Evolutionary conservation across 139 green algal genomes (phyloP).

Genomic region (Gonium pectorale): DNA sequence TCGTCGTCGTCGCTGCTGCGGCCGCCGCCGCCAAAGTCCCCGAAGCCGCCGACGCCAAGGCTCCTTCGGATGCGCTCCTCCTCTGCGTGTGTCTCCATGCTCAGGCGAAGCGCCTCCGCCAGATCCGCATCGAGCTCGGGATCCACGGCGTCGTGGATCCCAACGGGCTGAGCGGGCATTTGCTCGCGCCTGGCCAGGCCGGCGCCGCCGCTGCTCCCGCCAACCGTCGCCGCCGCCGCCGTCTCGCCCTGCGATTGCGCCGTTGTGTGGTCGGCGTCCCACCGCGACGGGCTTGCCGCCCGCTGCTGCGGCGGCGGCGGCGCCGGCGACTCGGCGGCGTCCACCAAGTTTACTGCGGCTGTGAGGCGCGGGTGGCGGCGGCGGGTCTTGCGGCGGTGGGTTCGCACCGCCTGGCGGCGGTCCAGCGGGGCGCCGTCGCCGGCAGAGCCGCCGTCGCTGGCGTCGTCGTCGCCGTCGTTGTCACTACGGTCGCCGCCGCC

Average conservation of each 20-base stretch:
- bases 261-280: too few relatives aligned
- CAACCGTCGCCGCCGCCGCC: too few relatives aligned
- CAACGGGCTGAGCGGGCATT: too few relatives aligned
- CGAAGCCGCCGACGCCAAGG: too few relatives aligned
- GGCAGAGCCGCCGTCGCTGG: neutral
- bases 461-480: neutral
- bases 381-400: neutral
- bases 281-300: too few relatives aligned
- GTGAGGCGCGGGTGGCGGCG: neutral
- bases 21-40: too few relatives aligned
- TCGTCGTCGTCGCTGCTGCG: too few relatives aligned
- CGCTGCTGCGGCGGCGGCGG: neutral
- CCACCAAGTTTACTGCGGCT: neutral
- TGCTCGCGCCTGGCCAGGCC: too few relatives aligned
- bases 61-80: too few relatives aligned
- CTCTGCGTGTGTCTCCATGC: neutral
- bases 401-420: neutral
- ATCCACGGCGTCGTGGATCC: neutral
- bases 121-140: neutral
- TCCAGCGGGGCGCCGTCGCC: neutral
- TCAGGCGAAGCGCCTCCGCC: neutral
- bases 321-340: constrained; percentile 9
- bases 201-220: too few relatives aligned
- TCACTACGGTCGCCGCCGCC: neutral
- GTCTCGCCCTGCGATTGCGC: too few relatives aligned